Evolutionary conservation across 2,329 filamentous ascomycete genomes (phyloP), one percentile per base, ranked within the genome.

Genomic region (Diplocarpon rosae): DNA sequence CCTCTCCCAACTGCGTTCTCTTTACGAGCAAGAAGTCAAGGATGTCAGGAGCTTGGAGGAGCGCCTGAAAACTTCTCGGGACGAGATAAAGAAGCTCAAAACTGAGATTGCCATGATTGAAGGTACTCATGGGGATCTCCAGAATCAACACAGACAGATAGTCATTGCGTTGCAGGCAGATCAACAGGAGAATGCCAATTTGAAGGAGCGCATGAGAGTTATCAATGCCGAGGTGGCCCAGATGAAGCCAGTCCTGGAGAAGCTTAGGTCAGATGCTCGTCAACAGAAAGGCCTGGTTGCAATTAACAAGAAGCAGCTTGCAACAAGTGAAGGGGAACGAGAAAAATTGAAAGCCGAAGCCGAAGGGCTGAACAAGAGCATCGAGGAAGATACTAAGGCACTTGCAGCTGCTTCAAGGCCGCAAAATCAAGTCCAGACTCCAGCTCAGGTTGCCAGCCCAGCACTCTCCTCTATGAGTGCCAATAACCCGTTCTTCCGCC

Each of bases 241-340:
- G 63, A 69, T 96, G 33, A 93, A 88, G 63, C 88, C 89, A 28
- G 82, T 90, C 54, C 78, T 98, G 42, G 92, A 98, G 63, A 96
- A 95, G 69, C 73, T 94, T 56, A 88, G 85, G 62, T 86, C 83
- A 11, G 88, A 95, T 56, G 88, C 88, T 20, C 80, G 92, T 34
- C 92, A 96, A 63, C 89, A 96, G 61, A 96, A 94, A 68, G 92
- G 92, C 14, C 72, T 96, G 53, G 90, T 94, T 27, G 89, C 92
- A 35, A 98, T 98, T 67, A 95, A 95, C 68, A 96, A 93, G 72
- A 98, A 98, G 69, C 92, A 98, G 66, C 70, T 96, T 48, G 78
- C 83, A 30, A 95, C 89, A 1, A 86, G 83, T 46, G 92, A 98
- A 64, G 77, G 76, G 38, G 90, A 96, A 63, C 78, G 85, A 28